Conservation (phyloP, 257 asterid genomes). For the Voacanga thouarsii region DNA sequence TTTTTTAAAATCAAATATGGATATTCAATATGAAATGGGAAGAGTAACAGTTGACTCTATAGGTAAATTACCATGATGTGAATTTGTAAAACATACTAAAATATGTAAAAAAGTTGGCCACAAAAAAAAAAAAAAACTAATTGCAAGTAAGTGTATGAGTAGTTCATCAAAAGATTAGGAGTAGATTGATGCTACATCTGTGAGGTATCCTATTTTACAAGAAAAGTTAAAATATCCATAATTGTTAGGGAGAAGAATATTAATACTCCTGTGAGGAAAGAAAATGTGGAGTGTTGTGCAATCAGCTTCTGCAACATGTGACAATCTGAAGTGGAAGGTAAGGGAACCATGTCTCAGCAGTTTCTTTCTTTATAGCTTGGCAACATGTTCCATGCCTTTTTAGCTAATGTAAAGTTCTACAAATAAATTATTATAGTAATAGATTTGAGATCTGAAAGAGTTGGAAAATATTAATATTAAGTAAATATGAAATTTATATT, state of each 20-base stretch:
- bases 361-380: slow-evolving; percentile 19
- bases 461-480: no score
- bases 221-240: not conserved
- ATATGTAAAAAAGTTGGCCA: not conserved
- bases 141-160: no score
- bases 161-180: not conserved
- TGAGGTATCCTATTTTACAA: slow-evolving; percentile 8
- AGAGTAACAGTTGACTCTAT: no score
- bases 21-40: no score
- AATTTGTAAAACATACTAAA: not conserved
- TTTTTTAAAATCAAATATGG: no score
- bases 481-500: not conserved
- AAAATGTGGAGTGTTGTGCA: not conserved
- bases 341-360: slow-evolving; percentile 21
- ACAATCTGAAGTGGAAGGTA: slow-evolving; percentile 28
- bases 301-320: slow-evolving; percentile 36
- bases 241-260: not conserved
- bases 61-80: not conserved
- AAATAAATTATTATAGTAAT: no score
- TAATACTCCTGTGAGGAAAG: not conserved
- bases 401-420: no score
- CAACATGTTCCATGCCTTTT: no score
- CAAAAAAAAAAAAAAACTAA: no score
- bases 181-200: not conserved
- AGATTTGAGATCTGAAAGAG: no score